A percentile compares a stretch with the other conserved stretches of the same genome.
phyloP scores from a whole-genome alignment of 2,329 filamentous ascomycete genomes.

The Helicocarpus griseus region DNA sequence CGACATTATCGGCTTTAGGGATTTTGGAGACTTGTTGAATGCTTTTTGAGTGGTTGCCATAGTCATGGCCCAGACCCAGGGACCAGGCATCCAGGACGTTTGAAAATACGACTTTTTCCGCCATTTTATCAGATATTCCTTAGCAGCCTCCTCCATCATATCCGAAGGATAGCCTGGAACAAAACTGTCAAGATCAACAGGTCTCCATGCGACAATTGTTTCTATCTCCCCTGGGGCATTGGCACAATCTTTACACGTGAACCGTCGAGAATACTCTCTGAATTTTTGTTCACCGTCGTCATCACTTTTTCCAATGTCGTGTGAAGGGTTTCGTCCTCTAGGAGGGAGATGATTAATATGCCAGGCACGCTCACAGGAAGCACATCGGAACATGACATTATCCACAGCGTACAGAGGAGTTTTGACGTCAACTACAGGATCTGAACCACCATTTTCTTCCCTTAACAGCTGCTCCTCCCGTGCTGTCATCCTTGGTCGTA shows the following conservation, averaged over 20 bases:
- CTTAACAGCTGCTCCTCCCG: slow-evolving; percentile 77
- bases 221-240: slow-evolving; percentile 58
- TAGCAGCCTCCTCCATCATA: slow-evolving; percentile 61
- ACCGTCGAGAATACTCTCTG: slow-evolving; percentile 62
- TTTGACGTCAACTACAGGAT: slow-evolving; percentile 60
- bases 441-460: slow-evolving; percentile 65
- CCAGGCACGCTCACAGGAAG: slow-evolving; percentile 63
- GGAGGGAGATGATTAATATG: slow-evolving; percentile 75
- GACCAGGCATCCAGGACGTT: slow-evolving; percentile 76
- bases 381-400: slow-evolving; percentile 76
- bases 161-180: slow-evolving; percentile 43
- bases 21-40: slow-evolving; percentile 61
- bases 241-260: slow-evolving; percentile 72
- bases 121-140: slow-evolving; percentile 92
- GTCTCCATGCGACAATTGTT: slow-evolving; percentile 81
- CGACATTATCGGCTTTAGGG: slow-evolving; percentile 56
- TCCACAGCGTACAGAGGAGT: slow-evolving; percentile 62
- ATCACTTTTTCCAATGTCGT: slow-evolving; percentile 17
- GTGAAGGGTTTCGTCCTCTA: slow-evolving; percentile 14
- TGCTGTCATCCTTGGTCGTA: slow-evolving; percentile 61
- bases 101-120: slow-evolving; percentile 68
- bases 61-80: slow-evolving; percentile 74
- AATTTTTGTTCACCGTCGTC: slow-evolving; percentile 43
- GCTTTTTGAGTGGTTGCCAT: slow-evolving; percentile 56
- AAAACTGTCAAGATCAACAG: slow-evolving; percentile 49